Percentiles rank a stretch among this genome's conserved stretches.
These are phyloP conservation scores for Tricholoma flavovirens DNA, from an alignment of 768 basidiomycete genomes.

Conservation along the genomic window DNA sequence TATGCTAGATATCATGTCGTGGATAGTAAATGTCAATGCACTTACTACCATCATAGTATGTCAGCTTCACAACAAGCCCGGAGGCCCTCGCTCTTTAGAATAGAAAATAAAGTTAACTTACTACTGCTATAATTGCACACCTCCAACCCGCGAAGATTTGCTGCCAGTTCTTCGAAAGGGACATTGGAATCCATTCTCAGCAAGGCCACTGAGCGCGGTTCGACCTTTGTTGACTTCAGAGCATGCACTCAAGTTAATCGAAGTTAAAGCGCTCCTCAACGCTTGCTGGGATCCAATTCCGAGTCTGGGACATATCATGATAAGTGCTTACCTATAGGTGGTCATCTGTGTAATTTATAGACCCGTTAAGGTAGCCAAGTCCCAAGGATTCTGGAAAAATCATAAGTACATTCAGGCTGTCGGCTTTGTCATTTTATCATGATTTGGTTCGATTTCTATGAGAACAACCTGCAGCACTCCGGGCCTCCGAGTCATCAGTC, in stretches of 20 bases:
- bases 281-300: background rate
- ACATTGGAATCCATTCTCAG: background rate
- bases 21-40: slow-evolving; percentile 18
- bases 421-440: no score
- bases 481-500: no score
- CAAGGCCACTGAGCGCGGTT: no score
- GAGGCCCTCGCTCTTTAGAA: no score
- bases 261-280: background rate
- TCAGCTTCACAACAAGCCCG: background rate
- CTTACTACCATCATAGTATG: slow-evolving; percentile 11
- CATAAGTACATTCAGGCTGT: background rate
- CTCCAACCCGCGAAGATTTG: slow-evolving; percentile 15
- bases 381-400: background rate
- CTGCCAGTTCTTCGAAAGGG: background rate
- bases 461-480: no score
- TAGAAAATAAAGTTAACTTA: slow-evolving; percentile 6
- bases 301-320: no score
- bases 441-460: no score
- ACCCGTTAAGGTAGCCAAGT: background rate
- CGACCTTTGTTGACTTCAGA: background rate
- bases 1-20: slow-evolving; percentile 13
- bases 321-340: no score
- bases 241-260: no score
- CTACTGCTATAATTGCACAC: slow-evolving; percentile 20
- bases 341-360: background rate